A percentile compares a stretch with the other conserved stretches of the same genome.
These are phyloP conservation scores for Ploettnerulaceae sp. DNA, from an alignment of 2,329 filamentous ascomycete genomes.

Conservation along the genomic window DNA sequence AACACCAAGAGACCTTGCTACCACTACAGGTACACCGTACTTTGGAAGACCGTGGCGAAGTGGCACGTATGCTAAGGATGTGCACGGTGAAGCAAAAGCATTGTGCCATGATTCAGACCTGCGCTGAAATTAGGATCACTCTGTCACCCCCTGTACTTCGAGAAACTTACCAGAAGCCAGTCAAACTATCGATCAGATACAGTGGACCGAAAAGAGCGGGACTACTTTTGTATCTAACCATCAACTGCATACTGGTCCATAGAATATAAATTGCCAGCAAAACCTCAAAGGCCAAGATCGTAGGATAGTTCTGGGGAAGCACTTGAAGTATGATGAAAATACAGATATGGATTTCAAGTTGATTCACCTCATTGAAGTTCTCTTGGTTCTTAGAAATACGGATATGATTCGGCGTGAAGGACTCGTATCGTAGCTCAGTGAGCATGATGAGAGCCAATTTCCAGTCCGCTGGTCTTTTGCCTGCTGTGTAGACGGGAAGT, in stretches of 20 bases:
- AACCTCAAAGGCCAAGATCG: constrained; percentile 37
- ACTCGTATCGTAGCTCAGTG: constrained; percentile 41
- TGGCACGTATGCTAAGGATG: constrained; percentile 37
- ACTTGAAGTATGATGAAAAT: constrained; percentile 35
- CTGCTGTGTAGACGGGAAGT: constrained; percentile 34
- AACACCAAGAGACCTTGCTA: constrained; percentile 36
- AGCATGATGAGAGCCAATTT: constrained; percentile 34
- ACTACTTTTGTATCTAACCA: constrained; percentile 36
- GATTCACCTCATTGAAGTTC: constrained; percentile 36
- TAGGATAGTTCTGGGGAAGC: constrained; percentile 35
- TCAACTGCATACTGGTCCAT: constrained; percentile 37
- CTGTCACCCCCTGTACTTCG: background rate
- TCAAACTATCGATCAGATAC: constrained; percentile 36
- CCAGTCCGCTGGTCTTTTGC: constrained; percentile 28
- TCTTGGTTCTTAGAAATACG: constrained; percentile 30
- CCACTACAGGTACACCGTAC: constrained; percentile 30
- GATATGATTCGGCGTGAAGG: constrained; percentile 39
- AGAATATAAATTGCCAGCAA: constrained; percentile 38
- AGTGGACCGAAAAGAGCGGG: constrained; percentile 39
- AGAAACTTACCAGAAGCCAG: constrained; percentile 35
- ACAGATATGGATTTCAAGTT: constrained; percentile 35
- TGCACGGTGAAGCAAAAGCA: constrained; percentile 38
- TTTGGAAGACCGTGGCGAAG: constrained; percentile 33
- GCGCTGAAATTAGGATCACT: constrained; percentile 1
- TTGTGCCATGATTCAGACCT: constrained; percentile 41